phyloP scores from a whole-genome alignment of 2,329 filamentous ascomycete species.

The Aspergillus viridinutans region DNA sequence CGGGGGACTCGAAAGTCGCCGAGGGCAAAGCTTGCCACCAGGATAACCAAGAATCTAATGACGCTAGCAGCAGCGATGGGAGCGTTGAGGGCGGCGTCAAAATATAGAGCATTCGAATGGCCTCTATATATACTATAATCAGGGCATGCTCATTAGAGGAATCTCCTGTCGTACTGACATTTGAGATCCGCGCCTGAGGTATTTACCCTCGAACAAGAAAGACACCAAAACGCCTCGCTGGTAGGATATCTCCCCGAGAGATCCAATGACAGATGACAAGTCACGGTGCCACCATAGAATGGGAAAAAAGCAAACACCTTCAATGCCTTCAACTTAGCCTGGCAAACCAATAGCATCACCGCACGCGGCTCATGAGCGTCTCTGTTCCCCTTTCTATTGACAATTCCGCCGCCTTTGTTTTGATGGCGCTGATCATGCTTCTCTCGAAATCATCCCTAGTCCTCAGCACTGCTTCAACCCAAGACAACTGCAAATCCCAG shows the following conservation, averaged over 20 bases:
- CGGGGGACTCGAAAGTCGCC: background rate
- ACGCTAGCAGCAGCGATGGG: background rate
- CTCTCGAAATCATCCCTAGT: conserved; percentile 91
- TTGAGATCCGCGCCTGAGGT: background rate
- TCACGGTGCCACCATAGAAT: background rate
- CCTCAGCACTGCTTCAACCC: conserved; percentile 89
- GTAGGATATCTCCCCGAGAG: background rate
- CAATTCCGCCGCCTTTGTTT: conserved; percentile 81
- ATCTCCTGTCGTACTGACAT: background rate
- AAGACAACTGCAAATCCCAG: conserved; percentile 90
- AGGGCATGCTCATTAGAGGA: background rate
- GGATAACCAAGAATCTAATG: background rate
- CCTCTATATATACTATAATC: background rate
- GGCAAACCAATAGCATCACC: conserved; percentile 44
- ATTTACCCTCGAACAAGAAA: background rate
- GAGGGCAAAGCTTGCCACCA: background rate
- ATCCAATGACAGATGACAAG: background rate
- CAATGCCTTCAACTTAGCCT: background rate
- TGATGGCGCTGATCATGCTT: conserved; percentile 80
- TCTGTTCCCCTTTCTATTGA: conserved; percentile 75
- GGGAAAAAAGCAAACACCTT: background rate
- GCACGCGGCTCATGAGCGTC: conserved; percentile 92
- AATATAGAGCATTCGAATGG: background rate
- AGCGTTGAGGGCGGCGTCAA: background rate
- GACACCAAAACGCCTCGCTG: background rate